Conservation (phyloP, 805 yeast genomes). For the Candida railenensis region DNA sequence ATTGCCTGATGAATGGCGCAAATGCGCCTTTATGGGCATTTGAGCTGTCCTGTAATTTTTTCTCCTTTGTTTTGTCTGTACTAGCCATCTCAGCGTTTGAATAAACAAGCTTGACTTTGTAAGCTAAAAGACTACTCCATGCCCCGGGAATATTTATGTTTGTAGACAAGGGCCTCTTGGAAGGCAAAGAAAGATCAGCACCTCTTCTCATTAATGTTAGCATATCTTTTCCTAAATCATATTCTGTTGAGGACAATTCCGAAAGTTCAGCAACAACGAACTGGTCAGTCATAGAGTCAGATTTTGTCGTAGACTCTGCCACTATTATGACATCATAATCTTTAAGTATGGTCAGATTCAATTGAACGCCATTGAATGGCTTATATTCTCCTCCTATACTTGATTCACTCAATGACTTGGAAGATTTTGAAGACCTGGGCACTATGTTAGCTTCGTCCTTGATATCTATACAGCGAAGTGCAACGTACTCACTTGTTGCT, state of each 20-base stretch:
- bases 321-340: slow-evolving; percentile 52
- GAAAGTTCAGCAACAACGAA: slow-evolving; percentile 40
- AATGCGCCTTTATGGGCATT: slow-evolving; percentile 23
- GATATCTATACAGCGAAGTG: slow-evolving; percentile 48
- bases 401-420: slow-evolving; percentile 47
- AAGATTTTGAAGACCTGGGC: slow-evolving; percentile 49
- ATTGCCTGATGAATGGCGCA: slow-evolving; percentile 68
- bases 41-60: slow-evolving; percentile 2
- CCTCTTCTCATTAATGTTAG: slow-evolving; percentile 39
- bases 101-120: slow-evolving; percentile 29
- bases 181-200: slow-evolving; percentile 41
- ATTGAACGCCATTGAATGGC: slow-evolving; percentile 51
- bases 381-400: slow-evolving; percentile 48
- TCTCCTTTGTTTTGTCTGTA: slow-evolving; percentile 6
- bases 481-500: slow-evolving; percentile 32
- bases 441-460: slow-evolving; percentile 34
- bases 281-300: slow-evolving; percentile 22
- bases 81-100: slow-evolving; percentile 6
- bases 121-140: slow-evolving; percentile 63
- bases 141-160: slow-evolving; percentile 54
- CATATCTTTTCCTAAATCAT: slow-evolving; percentile 26
- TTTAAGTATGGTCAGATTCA: slow-evolving; percentile 36
- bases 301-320: slow-evolving; percentile 26
- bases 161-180: slow-evolving; percentile 42
- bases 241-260: slow-evolving; percentile 18